Base-by-base conservation (phyloP, 2,329 filamentous ascomycete genomes). In the Escovopsis sp. region DNA sequence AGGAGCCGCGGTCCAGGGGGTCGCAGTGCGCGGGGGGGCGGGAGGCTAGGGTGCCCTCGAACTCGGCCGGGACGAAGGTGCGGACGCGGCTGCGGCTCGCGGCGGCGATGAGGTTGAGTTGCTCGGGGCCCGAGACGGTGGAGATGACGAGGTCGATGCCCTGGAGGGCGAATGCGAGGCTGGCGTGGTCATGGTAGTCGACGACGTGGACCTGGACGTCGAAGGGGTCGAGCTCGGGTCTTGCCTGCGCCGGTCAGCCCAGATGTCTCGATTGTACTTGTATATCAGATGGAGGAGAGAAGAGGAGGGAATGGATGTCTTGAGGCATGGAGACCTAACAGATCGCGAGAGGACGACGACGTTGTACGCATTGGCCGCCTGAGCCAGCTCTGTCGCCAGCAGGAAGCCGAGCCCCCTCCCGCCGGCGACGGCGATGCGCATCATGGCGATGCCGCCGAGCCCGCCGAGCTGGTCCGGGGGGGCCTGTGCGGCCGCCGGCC, bases 81-180 rank as follows among this genome's bases (percentile, higher is more conserved):
- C 72, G 70, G 2, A 87, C 81, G 14, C 73, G 67, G 14, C 71
- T 74, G 39, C 68, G 64, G 13, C 77, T 72, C 1, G 82, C 80
- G 2, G 82, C 81, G 50, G 81, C 75, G 56, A 87, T 85, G 29
- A 87, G 70, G 46, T 75, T 74, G 36, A 85, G 66, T 54, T 87
- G 82, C 27, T 77, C 66, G 14, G 60, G 62, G 4, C 79, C 80
- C 2, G 72, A 72, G 39, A 87, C 74, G 1, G 81, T 87, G 1
- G 81, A 87, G 43, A 87, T 81, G 50, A 86, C 73, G 10, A 84
- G 71, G 57, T 87, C 79, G 35, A 84, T 71, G 9, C 83, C 83
- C 43, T 71, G 71, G n/a, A 88, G 70, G 8, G 74, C 71, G 55
- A 77, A 84, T 12, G 66, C 66, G 24, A 88, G 67, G 35, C 69